These are phyloP conservation scores for Lasiosphaeria ovina DNA, from an alignment of 495 filamentous ascomycete species.

Conservation along the genomic window DNA sequence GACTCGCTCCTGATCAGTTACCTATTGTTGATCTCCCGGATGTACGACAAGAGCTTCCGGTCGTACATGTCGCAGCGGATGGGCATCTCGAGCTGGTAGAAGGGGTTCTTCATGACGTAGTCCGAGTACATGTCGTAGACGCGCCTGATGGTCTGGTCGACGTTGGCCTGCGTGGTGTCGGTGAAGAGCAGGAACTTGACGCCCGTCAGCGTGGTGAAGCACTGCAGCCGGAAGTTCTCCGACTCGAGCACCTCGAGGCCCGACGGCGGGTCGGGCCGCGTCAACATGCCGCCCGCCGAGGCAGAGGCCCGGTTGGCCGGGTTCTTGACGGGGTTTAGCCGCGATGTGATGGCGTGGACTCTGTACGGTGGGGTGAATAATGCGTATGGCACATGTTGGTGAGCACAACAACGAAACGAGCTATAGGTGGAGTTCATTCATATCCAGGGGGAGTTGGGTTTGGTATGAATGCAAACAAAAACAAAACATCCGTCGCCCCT, in stretches of 20 bases:
- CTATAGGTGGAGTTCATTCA: too few relatives aligned
- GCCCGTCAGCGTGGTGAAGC: slow-evolving; percentile 91
- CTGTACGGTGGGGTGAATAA: slow-evolving; percentile 34
- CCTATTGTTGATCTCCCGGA: slow-evolving; percentile 58
- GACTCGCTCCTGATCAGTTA: slow-evolving; percentile 16
- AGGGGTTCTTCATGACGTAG: slow-evolving; percentile 99
- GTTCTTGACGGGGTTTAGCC: slow-evolving; percentile 61
- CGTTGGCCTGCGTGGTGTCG: slow-evolving; percentile 83
- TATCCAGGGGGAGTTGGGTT: not conserved
- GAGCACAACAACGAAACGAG: too few relatives aligned
- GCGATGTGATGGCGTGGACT: slow-evolving; percentile 87
- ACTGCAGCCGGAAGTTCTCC: slow-evolving; percentile 87
- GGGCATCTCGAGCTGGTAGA: slow-evolving; percentile 97
- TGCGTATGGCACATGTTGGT: not conserved
- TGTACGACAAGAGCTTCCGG: slow-evolving; percentile 70
- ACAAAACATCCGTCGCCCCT: slow-evolving; percentile 7
- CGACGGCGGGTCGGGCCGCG: slow-evolving; percentile 55
- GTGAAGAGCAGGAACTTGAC: slow-evolving; percentile 96
- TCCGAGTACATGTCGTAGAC: slow-evolving; percentile 96
- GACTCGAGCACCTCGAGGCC: slow-evolving; percentile 91
- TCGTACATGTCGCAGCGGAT: slow-evolving; percentile 94
- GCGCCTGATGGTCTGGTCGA: slow-evolving; percentile 74
- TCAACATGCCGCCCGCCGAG: slow-evolving; percentile 50
- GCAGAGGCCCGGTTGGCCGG: slow-evolving; percentile 37
- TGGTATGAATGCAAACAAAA: slow-evolving; percentile 4